phyloP scores from a whole-genome alignment of 768 basidiomycete genomes.

The Auricularia auricula-judae region DNA sequence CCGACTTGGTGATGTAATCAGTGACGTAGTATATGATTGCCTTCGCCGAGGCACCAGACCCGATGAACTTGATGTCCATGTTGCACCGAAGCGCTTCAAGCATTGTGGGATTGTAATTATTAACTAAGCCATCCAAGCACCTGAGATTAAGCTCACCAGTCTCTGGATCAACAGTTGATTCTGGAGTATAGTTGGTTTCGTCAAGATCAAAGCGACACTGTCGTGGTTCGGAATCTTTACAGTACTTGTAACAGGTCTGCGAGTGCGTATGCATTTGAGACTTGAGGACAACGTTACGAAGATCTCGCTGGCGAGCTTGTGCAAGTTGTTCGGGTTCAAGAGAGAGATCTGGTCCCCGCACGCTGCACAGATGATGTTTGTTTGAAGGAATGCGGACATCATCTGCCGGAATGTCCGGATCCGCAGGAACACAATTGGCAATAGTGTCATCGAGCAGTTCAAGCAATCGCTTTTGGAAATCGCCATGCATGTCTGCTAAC shows the following conservation, averaged over 20 bases:
- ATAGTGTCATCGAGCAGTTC: constrained; percentile 18
- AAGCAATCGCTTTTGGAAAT: constrained; percentile 13
- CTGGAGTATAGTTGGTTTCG: background rate
- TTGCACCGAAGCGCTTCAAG: constrained; percentile 28
- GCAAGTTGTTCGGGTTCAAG: background rate
- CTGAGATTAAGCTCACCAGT: constrained; percentile 23
- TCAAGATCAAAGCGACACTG: constrained; percentile 24
- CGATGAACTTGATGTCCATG: constrained; percentile 13
- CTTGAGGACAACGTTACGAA: constrained; percentile 13
- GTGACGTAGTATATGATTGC: constrained; percentile 37
- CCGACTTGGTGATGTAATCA: constrained; percentile 36
- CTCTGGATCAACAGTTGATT: constrained; percentile 17
- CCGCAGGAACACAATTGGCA: constrained; percentile 14
- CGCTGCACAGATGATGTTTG: constrained; percentile 13
- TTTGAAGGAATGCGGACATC: constrained; percentile 2
- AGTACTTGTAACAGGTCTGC: constrained; percentile 29
- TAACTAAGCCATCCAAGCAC: constrained; percentile 29
- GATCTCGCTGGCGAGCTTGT: constrained; percentile 11
- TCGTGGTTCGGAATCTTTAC: constrained; percentile 13
- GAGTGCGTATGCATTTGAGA: constrained; percentile 25
- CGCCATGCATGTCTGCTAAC: constrained; percentile 5
- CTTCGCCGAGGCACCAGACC: constrained; percentile 29
- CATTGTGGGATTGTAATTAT: constrained; percentile 32
- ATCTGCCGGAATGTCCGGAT: constrained; percentile 1
- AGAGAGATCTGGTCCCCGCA: constrained; percentile 5